Evolutionary conservation across 2,329 filamentous ascomycete species (phyloP).

Genomic region (Talaromyces sp.): DNA sequence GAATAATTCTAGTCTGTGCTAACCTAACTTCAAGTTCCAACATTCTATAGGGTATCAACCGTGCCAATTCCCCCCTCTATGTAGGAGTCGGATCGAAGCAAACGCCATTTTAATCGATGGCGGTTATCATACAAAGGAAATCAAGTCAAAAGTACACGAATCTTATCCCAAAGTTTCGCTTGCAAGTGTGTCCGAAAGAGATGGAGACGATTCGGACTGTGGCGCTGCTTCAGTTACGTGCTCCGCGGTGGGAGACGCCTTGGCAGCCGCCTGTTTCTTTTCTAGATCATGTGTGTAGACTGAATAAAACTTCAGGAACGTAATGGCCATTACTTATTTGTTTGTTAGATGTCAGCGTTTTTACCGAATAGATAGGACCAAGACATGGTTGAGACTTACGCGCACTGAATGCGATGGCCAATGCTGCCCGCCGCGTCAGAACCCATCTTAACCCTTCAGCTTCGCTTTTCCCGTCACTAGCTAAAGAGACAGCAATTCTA

Average conservation of each 20-base stretch:
- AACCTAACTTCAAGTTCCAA: not conserved
- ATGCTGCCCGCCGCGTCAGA: constrained; percentile 59
- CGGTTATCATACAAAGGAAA: not conserved
- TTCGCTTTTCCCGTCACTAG: constrained; percentile 85
- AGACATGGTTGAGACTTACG: constrained; percentile 29
- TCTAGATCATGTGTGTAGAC: constrained; percentile 32
- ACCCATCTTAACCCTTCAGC: constrained; percentile 92
- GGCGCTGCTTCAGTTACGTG: constrained; percentile 14
- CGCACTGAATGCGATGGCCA: constrained; percentile 52
- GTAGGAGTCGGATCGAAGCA: not conserved
- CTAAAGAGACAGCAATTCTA: constrained; percentile 86
- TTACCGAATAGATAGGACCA: not conserved
- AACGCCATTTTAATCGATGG: not conserved
- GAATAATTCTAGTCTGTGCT: not conserved
- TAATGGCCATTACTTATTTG: constrained; percentile 42
- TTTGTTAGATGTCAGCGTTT: not conserved
- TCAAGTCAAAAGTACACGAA: not conserved
- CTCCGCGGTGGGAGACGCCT: constrained; percentile 25
- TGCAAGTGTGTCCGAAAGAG: constrained; percentile 11
- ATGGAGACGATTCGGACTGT: constrained; percentile 11
- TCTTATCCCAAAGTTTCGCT: constrained; percentile 14
- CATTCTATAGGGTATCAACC: constrained; percentile 11
- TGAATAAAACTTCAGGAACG: constrained; percentile 43
- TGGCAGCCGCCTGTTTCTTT: constrained; percentile 30
- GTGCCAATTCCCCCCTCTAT: not conserved